Conservation (phyloP, 129 eudicot species). For the Calendula officinalis region DNA sequence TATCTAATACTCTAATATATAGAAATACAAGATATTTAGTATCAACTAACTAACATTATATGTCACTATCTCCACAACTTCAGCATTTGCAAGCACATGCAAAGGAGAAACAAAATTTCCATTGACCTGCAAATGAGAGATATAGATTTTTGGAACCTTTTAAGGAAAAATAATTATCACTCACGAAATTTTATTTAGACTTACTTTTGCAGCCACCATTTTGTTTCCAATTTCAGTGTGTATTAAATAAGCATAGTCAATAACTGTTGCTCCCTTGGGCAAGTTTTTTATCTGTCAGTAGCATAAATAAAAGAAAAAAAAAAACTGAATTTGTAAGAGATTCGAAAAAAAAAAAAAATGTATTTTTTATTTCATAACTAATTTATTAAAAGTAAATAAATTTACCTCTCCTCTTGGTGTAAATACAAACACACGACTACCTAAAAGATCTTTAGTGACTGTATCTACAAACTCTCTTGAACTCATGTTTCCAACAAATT, state of each 20-base stretch:
- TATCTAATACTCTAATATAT: not conserved
- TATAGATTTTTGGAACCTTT: conserved; percentile 1
- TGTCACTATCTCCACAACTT: conserved; percentile 85
- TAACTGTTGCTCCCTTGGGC: conserved; percentile 85
- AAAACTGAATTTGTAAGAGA: conserved; percentile 1
- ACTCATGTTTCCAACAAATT: conserved; percentile 95
- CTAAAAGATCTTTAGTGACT: conserved; percentile 80
- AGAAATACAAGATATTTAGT: conserved; percentile 3
- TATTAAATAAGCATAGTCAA: conserved; percentile 93
- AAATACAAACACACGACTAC: conserved; percentile 91
- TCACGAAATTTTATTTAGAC: not conserved
- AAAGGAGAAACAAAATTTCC: conserved; percentile 80
- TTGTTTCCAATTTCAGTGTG: conserved; percentile 93
- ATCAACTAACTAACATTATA: conserved; percentile 66
- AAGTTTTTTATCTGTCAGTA: conserved; percentile 72
- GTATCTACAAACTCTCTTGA: conserved; percentile 94
- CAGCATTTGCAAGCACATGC: conserved; percentile 90
- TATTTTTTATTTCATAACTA: not conserved
- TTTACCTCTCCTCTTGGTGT: conserved; percentile 95
- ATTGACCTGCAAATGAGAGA: conserved; percentile 68
- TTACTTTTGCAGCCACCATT: conserved; percentile 95
- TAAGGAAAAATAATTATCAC: conserved; percentile 8
- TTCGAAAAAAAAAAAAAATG: not conserved
- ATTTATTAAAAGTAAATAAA: too few species aligned
- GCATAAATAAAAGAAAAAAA: not conserved